Base-by-base conservation (phyloP, 2,329 filamentous ascomycete species). In the Nakataea oryzae region DNA sequence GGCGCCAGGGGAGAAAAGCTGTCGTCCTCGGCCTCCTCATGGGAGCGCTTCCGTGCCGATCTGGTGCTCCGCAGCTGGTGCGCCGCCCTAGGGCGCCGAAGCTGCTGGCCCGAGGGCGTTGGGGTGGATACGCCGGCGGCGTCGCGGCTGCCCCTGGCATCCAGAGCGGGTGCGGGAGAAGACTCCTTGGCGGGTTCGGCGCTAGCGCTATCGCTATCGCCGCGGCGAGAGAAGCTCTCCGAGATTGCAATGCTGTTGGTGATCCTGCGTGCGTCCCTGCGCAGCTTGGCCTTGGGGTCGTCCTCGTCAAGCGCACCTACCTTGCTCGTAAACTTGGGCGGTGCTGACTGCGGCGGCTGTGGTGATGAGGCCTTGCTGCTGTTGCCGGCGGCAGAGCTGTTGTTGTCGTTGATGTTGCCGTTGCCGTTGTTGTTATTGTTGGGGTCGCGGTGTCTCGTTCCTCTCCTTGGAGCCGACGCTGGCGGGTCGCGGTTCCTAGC, bases 21-120 rank as follows among this genome's bases (percentile, higher is more conserved):
- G 63, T 77, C 74, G 58, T 78, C 76, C 61, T 86, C 83, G 21
- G 78, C 71, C 63, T 85, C 82, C 65, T 86, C 82, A 70, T 81
- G 74, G 30, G 79, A 73, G 62, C 82, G 75, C 77, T 85, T 86
- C 68, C 74, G 69, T 34, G 71, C 74, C 17, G 79, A 81, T 54
- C 80, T 78, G 55, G 79, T 82, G 58, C 78, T 73, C 74, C 58
- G 30, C 62, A 61, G 54, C 64, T 55, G 50, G 62, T 50, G 54
- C 64, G 63, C 62, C 62, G n/a, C 57, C 27, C 28, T 60, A 47
- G 7, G 60, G 41, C 11, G 64, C 58, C 54, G 63, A 29, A 28
- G 28, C 26, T 61, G 50, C 26, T 54, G n/a, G 7, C 47, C 59
- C 27, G 41, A 30, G 13, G 59, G 59, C 21, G 59, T 61, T 21